A percentile compares a stretch with the other conserved stretches of the same genome.
Conservation (phyloP, 2,329 filamentous ascomycete genomes). For the Aspergillus pseudoglaucus region DNA sequence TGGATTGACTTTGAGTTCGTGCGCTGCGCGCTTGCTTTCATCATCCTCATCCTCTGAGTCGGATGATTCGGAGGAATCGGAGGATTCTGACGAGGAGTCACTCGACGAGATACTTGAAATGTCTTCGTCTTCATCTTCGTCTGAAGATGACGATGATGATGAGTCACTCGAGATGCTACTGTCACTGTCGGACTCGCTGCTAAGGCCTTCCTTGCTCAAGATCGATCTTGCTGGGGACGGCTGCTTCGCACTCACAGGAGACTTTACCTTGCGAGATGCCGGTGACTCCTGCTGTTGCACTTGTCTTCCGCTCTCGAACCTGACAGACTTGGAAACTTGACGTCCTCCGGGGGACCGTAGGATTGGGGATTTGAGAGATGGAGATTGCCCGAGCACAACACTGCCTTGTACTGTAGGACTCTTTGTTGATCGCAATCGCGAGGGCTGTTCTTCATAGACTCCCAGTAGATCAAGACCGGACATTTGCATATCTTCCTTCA, state of each 20-base stretch:
- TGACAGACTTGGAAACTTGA: slow-evolving; percentile 26
- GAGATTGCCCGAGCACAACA: neutral
- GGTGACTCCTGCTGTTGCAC: slow-evolving; percentile 4
- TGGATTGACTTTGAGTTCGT: slow-evolving; percentile 22
- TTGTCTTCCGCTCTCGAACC: slow-evolving; percentile 19
- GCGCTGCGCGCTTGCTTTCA: slow-evolving; percentile 9
- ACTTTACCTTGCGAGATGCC: slow-evolving; percentile 4
- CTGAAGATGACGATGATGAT: slow-evolving; percentile 30
- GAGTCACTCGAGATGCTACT: slow-evolving; percentile 25
- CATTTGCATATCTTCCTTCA: slow-evolving; percentile 37
- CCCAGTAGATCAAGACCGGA: slow-evolving; percentile 18
- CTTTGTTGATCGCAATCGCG: neutral
- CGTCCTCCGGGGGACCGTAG: neutral
- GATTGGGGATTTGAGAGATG: neutral
- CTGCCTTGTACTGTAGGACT: neutral
- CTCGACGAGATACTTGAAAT: slow-evolving; percentile 14
- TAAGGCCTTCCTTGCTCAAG: slow-evolving; percentile 4
- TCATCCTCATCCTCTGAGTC: slow-evolving; percentile 28
- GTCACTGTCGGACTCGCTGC: slow-evolving; percentile 8
- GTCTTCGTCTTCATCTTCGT: slow-evolving; percentile 18
- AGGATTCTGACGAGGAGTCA: slow-evolving; percentile 10
- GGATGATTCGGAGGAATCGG: slow-evolving; percentile 24
- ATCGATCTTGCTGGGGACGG: slow-evolving; percentile 11
- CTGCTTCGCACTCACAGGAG: slow-evolving; percentile 8
- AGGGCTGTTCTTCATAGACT: slow-evolving; percentile 8